A percentile compares a stretch with the other conserved stretches of the same genome.
Conservation (phyloP, 805 yeast species). For the Hanseniaspora occidentalis region DNA sequence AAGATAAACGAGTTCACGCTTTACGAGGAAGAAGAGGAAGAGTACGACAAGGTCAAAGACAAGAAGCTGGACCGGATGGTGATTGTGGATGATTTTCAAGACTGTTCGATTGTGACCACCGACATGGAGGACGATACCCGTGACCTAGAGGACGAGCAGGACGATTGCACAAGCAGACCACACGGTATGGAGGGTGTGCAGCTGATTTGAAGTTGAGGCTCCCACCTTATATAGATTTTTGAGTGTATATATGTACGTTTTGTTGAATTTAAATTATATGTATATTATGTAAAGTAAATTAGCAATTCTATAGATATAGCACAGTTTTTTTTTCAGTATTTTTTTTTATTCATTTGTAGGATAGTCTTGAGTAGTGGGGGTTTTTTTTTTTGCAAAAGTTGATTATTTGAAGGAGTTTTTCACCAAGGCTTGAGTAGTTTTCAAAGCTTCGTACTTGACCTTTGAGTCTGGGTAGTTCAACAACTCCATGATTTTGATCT, state of each 20-base stretch:
- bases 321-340: no score
- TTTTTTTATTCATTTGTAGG: not conserved
- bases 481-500: conserved; percentile 72
- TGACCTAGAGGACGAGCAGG: not conserved
- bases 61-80: not conserved
- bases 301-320: no score
- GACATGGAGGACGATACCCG: no score
- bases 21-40: conserved; percentile 7
- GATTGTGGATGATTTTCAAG: not conserved
- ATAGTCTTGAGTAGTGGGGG: no score
- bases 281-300: no score
- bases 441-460: conserved; percentile 88
- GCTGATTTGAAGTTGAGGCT: no score
- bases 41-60: conserved; percentile 2
- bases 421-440: conserved; percentile 88
- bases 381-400: no score
- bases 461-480: conserved; percentile 73
- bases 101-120: not conserved
- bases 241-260: no score
- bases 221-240: no score
- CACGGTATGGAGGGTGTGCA: no score
- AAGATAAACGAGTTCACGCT: conserved; percentile 4
- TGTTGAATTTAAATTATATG: no score
- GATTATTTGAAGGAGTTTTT: conserved; percentile 53
- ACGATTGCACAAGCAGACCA: no score